These are phyloP conservation scores for Suillus hirtellus DNA, from an alignment of 768 basidiomycete species.

Conservation along the genomic window DNA sequence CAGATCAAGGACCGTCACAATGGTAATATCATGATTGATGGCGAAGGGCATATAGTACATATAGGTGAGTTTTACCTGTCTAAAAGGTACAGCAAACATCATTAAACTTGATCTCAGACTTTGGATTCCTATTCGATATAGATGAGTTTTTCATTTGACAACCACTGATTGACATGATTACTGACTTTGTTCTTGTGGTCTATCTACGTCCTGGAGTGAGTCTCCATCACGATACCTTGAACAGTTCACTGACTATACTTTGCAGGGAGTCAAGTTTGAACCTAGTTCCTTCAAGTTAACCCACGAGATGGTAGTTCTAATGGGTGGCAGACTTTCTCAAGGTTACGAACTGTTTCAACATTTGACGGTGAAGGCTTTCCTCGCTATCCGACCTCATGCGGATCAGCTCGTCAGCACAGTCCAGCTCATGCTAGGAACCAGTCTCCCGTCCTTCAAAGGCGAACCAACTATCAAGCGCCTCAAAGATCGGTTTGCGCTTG, in stretches of 20 bases:
- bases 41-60: conserved; percentile 95
- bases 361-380: conserved; percentile 93
- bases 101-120: conserved; percentile 53
- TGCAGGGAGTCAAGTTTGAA: conserved; percentile 96
- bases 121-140: conserved; percentile 97
- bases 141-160: conserved; percentile 63
- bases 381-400: conserved; percentile 92
- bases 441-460: conserved; percentile 95
- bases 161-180: conserved; percentile 9
- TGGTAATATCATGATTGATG: conserved; percentile 99
- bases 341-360: conserved; percentile 94
- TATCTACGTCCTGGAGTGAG: conserved; percentile 62
- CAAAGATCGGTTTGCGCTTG: conserved; percentile 81
- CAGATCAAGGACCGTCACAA: conserved; percentile 99
- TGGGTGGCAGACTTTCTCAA: conserved; percentile 94
- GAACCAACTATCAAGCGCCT: conserved; percentile 88
- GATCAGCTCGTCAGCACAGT: conserved; percentile 88
- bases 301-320: conserved; percentile 96
- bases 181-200: conserved; percentile 30
- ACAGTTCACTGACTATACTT: conserved; percentile 12
- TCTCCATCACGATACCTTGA: conserved; percentile 8
- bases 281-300: conserved; percentile 97
- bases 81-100: neutral
- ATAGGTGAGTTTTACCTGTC: conserved; percentile 61
- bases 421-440: conserved; percentile 92